These are phyloP conservation scores for Conidiobolus incongruus DNA, from an alignment of 371 early-diverging fungal species.

Conservation along the genomic window DNA sequence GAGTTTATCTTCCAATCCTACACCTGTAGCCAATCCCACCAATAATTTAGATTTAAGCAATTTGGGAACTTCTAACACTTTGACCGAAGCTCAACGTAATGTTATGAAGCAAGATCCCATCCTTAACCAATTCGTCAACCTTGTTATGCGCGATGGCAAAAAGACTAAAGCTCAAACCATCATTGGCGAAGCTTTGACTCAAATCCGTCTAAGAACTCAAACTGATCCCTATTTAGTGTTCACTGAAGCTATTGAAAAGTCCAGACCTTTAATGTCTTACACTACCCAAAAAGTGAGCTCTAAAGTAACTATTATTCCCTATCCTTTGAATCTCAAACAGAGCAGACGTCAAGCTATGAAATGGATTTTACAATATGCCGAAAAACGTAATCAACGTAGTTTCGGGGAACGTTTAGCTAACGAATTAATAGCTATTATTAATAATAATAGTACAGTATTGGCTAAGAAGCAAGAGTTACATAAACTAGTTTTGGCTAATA, in stretches of 20 bases:
- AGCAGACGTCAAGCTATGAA: slow-evolving; percentile 58
- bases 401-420: slow-evolving; percentile 53
- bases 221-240: slow-evolving; percentile 36
- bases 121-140: slow-evolving; percentile 54
- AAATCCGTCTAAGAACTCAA: slow-evolving; percentile 38
- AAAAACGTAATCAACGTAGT: slow-evolving; percentile 28
- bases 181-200: slow-evolving; percentile 37
- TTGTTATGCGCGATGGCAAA: slow-evolving; percentile 68
- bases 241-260: slow-evolving; percentile 43
- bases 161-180: slow-evolving; percentile 50
- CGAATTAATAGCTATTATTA: slow-evolving; percentile 57
- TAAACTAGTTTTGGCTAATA: slow-evolving; percentile 47
- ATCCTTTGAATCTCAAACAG: slow-evolving; percentile 56
- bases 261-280: slow-evolving; percentile 54
- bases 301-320: slow-evolving; percentile 57
- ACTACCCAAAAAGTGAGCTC: slow-evolving; percentile 48
- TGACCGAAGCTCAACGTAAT: slow-evolving; percentile 6
- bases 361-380: slow-evolving; percentile 69
- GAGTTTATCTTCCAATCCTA: no score
- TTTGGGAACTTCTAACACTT: neutral
- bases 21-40: no score
- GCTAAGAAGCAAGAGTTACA: slow-evolving; percentile 28
- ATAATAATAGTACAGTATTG: slow-evolving; percentile 46
- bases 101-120: slow-evolving; percentile 30
- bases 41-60: no score